These are phyloP conservation scores for Talaromyces sp. DNA, from an alignment of 2,329 filamentous ascomycete species.

Conservation along the genomic window DNA sequence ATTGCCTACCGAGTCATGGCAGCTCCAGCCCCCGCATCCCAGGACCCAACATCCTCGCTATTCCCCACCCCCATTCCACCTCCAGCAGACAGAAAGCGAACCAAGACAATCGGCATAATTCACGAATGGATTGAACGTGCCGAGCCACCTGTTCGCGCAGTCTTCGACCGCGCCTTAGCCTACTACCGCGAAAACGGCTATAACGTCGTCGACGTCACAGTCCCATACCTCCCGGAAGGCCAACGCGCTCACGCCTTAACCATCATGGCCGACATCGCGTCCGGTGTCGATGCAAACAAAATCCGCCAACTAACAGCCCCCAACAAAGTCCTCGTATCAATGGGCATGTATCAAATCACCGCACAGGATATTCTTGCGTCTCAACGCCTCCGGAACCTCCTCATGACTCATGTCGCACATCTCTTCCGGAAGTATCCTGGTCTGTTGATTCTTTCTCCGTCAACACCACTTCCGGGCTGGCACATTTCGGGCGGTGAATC, in stretches of 20 bases:
- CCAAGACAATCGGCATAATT: slow-evolving; percentile 71
- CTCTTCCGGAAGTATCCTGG: slow-evolving; percentile 73
- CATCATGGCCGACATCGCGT: slow-evolving; percentile 73
- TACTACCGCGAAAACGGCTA: slow-evolving; percentile 51
- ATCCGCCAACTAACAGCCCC: slow-evolving; percentile 62
- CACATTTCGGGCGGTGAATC: slow-evolving; percentile 62
- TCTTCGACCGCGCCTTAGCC: slow-evolving; percentile 65
- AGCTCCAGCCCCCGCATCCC: slow-evolving; percentile 62
- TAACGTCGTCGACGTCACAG: slow-evolving; percentile 50
- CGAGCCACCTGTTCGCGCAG: slow-evolving; percentile 62
- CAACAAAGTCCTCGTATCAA: slow-evolving; percentile 70
- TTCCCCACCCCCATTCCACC: slow-evolving; percentile 61
- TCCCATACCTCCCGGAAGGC: slow-evolving; percentile 66
- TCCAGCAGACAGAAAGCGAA: slow-evolving; percentile 36
- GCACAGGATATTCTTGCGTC: slow-evolving; percentile 72
- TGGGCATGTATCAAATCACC: slow-evolving; percentile 64
- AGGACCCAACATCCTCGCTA: slow-evolving; percentile 60
- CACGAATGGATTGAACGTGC: slow-evolving; percentile 70
- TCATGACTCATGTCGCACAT: slow-evolving; percentile 77
- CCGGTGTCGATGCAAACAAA: slow-evolving; percentile 52
- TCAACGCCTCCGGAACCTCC: slow-evolving; percentile 70
- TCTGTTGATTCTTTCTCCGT: slow-evolving; percentile 77
- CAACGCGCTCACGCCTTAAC: slow-evolving; percentile 77
- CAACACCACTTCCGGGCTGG: slow-evolving; percentile 76
- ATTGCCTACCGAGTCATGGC: slow-evolving; percentile 82